These are phyloP conservation scores for Penicillium samsonianum DNA, from an alignment of 495 filamentous ascomycete species.

Conservation along the genomic window DNA sequence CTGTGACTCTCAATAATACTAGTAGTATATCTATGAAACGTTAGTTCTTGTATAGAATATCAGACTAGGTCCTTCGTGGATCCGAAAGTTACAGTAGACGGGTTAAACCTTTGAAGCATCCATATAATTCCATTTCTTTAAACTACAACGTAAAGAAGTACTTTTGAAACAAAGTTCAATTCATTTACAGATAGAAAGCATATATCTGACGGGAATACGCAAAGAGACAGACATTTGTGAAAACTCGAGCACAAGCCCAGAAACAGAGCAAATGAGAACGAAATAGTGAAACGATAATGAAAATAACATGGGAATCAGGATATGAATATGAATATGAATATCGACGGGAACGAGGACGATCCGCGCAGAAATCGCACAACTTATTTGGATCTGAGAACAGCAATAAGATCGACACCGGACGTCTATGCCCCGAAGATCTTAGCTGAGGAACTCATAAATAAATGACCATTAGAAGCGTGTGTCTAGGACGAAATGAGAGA, in stretches of 20 bases:
- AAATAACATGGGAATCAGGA: slow-evolving; percentile 13
- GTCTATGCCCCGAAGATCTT: background rate
- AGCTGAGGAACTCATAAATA: background rate
- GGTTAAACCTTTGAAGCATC: too few species aligned
- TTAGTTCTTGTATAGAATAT: too few species aligned
- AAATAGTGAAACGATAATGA: background rate
- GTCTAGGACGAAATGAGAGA: background rate
- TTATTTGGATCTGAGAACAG: background rate
- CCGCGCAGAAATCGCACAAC: background rate
- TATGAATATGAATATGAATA: slow-evolving; percentile 20
- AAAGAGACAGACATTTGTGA: slow-evolving; percentile 4
- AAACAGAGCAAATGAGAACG: slow-evolving; percentile 4
- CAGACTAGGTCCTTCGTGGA: too few species aligned
- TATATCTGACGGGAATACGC: slow-evolving; percentile 8
- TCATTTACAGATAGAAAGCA: slow-evolving; percentile 10
- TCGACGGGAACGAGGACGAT: slow-evolving; percentile 9
- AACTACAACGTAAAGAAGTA: background rate
- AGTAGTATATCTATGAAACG: too few species aligned
- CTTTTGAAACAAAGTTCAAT: background rate
- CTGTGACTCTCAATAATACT: too few species aligned
- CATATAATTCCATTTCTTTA: too few species aligned
- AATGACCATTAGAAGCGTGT: too few species aligned
- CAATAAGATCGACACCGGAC: background rate
- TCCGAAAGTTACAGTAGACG: too few species aligned
- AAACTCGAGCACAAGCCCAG: too few species aligned